Base-by-base conservation (phyloP, 208 protist genomes). In the Wallacemonas collosoma region DNA sequence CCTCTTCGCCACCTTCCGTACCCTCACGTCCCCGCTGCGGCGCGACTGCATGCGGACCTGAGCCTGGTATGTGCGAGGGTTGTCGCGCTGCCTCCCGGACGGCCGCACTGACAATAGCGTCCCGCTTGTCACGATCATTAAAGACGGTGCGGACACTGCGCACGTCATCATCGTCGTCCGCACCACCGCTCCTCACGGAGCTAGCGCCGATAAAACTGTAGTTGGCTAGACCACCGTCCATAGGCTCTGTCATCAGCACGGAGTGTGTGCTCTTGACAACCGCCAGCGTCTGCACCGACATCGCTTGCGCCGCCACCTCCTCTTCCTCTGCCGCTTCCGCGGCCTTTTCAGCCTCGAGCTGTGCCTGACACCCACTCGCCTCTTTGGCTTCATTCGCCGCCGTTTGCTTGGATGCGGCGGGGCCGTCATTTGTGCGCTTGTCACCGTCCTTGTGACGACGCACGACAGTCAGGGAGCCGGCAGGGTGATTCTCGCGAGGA, bases 351-450 rank as follows among this genome's bases (percentile, higher is more conserved):
- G 54, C 54, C 54, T 63, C 53, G 12, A 57, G n/a, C 4, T n/a
- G 53, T 57, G 11, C 53, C 53, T 57, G 53, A 38, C 26, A n/a
- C 35, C 35, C 38, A 38, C 38, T 3, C 53, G 17, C 17, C 53
- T 15, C 48, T n/a, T n/a, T n/a, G 72, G 35, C 6, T 11, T 17
- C 15, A 41, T 1, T 17, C 48, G 14, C 39, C 11, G 87, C 80
- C 51, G n/a, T n/a, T n/a, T n/a, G n/a, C n/a, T n/a, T n/a, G n/a
- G n/a, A n/a, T n/a, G 76, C 65, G 76, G 76, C 87, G 65, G 53
- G 7, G 45, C 11, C 45, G 7, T 63, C 85, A 58, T 72, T 84
- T 60, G 39, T 73, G 44, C 88, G 65, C 63, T 88, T 77, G 45
- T 79, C 86, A 67, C 91, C 90, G 9, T 75, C 11, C 7, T 50